Base-by-base conservation (phyloP, 2,329 filamentous ascomycete genomes). In the Arthrinium phaeospermum region DNA sequence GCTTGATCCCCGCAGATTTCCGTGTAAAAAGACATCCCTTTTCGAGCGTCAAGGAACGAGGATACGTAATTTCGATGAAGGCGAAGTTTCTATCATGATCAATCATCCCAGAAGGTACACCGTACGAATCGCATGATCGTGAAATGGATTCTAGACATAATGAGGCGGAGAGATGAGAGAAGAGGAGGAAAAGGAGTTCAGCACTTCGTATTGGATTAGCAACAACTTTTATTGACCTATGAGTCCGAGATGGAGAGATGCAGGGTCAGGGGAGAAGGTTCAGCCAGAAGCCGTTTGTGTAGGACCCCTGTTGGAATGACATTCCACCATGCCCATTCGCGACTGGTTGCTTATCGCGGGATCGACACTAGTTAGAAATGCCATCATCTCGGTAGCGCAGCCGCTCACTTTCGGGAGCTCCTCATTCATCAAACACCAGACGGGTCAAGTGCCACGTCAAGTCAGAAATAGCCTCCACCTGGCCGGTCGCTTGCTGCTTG, bases 291-390 rank as follows among this genome's bases (percentile, higher is more conserved):
- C 57, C 30, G 30, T 64, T 57, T n/a, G 57, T 37, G 57, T 37
- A 64, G 57, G 57, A 64, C 57, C 57, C 57, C 34, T 64, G 57
- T 64, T 64, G 34, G 19, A 41, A 34, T 64, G 57, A 64, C 57
- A 41, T 64, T 37, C 22, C 34, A 61, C 57, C 22, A n/a, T 64
- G 53, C 53, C 53, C 30, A 37, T 61, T 61, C 30, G 53, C 53
- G 30, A 61, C 53, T 61, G 27, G 27, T 37, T 61, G 19, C 57
- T 64, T 24, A 69, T 67, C 71, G 44, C 67, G 67, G 67, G 67
- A 72, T 72, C 71, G 71, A 46, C 71, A 68, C 71, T 72, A 72
- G 61, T 41, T 41, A 67, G 53, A 44, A 67, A 70, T 72, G 71
- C 71, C 68, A 68, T 72, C 71, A 70, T 70, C 71, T 72, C 68